Base-by-base conservation (phyloP, 192 early-diverging fungal species). In the Mortierella claussenii region DNA sequence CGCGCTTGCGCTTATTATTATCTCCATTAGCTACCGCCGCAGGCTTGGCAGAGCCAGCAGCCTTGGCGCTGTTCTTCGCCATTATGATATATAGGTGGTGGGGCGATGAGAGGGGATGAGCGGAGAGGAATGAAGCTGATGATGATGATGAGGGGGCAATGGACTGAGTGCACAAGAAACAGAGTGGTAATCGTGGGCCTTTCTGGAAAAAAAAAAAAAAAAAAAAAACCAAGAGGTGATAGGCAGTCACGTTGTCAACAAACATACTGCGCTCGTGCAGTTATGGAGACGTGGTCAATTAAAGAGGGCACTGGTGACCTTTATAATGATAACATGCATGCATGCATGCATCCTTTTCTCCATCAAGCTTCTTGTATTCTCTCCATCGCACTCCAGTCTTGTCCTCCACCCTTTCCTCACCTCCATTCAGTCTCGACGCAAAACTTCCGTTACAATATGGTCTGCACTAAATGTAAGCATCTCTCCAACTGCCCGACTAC, bases 381-480 rank as follows among this genome's bases (percentile, higher is more conserved):
- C 24, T 30, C 30, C 4, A 11, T 23, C 40, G 21, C 40, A 36
- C 21, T 76, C 48, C 4, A 45, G 12, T 55, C 50, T 57, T 45
- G 34, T 15, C 23, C 55, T n/a, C 37, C 58, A 10, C 13, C 42
- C 5, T 20, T 20, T 45, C 44, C 47, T 36, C 9, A 20, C 45
- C 23, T 49, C 21, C 23, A n/a, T n/a, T n/a, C n/a, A n/a, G n/a
- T n/a, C n/a, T n/a, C n/a, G n/a, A n/a, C n/a, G n/a, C n/a, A n/a
- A n/a, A n/a, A n/a, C n/a, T n/a, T n/a, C n/a, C n/a, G n/a, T n/a
- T n/a, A n/a, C n/a, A n/a, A n/a, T n/a, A 86, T 86, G 85, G 85
- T 86, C 3, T 86, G 85, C 33, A 65, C 80, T 45, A 84, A 84
- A 47, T 86, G 85, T 81, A 81, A 65, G 50, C 27, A 21, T 0